Evolutionary conservation across 257 asterid genomes (phyloP).

Genomic region (Paulownia fortunei): DNA sequence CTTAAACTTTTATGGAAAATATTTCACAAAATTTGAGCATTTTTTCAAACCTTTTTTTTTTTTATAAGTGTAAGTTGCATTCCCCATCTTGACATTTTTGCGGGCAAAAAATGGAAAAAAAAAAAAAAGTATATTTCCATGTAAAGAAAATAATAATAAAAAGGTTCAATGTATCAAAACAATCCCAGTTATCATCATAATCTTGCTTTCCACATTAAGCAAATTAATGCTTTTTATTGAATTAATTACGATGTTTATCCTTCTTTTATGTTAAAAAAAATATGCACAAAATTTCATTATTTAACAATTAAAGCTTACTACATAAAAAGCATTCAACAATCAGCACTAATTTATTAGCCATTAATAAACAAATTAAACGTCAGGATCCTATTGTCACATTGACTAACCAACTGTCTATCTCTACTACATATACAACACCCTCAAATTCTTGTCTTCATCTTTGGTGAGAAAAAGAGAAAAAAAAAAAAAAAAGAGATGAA

Average conservation of each 20-base stretch:
- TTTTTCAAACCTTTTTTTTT: too few species aligned
- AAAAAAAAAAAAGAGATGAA: conserved; percentile 1
- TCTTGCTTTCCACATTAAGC: neutral
- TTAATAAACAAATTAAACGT: neutral
- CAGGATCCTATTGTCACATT: neutral
- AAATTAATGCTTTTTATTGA: neutral
- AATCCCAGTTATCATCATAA: neutral
- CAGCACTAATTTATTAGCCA: neutral
- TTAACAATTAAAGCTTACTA: too few species aligned
- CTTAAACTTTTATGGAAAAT: too few species aligned
- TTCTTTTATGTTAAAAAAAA: neutral
- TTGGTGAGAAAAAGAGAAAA: neutral
- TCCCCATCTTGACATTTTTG: too few species aligned
- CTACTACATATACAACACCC: neutral
- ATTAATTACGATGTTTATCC: neutral
- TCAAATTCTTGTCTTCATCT: conserved; percentile 5
- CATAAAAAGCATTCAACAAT: too few species aligned
- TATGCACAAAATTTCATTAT: too few species aligned
- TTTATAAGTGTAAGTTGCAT: too few species aligned
- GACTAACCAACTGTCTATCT: neutral
- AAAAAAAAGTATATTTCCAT: too few species aligned
- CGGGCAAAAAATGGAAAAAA: too few species aligned
- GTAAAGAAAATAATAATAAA: too few species aligned
- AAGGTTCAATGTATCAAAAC: too few species aligned
- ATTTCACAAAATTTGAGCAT: too few species aligned